Base-by-base conservation (phyloP, 2,329 filamentous ascomycete species). In the Blumeriella jaapii region DNA sequence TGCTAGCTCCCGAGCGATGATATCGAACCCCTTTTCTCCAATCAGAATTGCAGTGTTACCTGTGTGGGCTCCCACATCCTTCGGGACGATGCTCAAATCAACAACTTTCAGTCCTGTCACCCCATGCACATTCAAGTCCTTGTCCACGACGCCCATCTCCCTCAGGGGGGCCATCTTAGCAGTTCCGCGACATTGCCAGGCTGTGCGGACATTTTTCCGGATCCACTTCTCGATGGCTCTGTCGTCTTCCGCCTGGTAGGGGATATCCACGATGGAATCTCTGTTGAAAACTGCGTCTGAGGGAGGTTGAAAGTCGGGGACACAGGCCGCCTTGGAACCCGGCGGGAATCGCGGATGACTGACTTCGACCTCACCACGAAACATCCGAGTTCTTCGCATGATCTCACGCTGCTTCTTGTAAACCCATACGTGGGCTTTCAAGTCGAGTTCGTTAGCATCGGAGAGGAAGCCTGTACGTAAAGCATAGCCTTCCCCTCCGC, bases 331-430 rank as follows among this genome's bases (percentile, higher is more conserved):
- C 8, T 56, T 50, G 0, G 63, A 67, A 1, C 45, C 52, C 0
- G 54, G 37, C 0, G 60, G 48, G 46, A 68, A 70, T 4, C 46
- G 42, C 2, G 67, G 66, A 26, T 65, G 61, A 1, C 55, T 47
- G 6, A 42, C 35, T 2, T 56, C 47, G 6, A 62, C 22, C 45
- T 68, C 60, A 51, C 69, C 59, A 36, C 62, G 45, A 54, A 66
- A 74, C 37, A 61, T 56, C 3, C 59, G 50, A 54, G 68, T 69
- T 12, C 71, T 67, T 3, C 73, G 67, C 25, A 64, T 57, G 34
- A 78, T 64, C 54, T 77, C 72, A 3, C 75, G 71, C 15, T 66
- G 62, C 42, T 65, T 68, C 55, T 79, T 79, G 60, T 80, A 79
- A 0, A 60, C 63, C 71, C 72, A 77, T 6, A 72, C 45, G 7